Evolutionary conservation across 257 asterid species (phyloP), one percentile per base, ranked within the genome.

Genomic region (Catharanthus roseus): DNA sequence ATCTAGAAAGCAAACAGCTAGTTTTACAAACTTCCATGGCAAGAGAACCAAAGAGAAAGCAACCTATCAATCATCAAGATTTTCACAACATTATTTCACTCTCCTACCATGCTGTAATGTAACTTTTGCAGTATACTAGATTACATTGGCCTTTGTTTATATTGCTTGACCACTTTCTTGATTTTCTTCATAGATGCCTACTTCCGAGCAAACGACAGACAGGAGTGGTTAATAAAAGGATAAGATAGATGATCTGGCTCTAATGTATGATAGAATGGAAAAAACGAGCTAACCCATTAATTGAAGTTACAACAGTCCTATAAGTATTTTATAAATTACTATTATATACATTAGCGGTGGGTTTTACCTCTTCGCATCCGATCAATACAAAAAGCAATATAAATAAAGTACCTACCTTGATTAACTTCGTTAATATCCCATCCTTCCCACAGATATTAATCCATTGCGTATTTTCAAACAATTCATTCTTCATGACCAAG

Each of bases 381-480:
- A 56, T 56, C 19, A 26, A 56, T 0, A 10, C 15, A 56, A 56
- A 21, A 26, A 28, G 63, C 1, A 51, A 21, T n/a, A n/a, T 2
- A 51, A 51, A 15, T 26, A 23, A 72, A 68, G 70, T 75, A 79
- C 77, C 68, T 84, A 91, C 97, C 95, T 88, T 85, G 45, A 95
- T 82, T 18, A 81, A 72, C 77, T 86, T 86, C 71, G 89, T 75
- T 44, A 95, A 82, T 71, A 80, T 73, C 63, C 95, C 97, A 44
- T 80, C 79, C 75, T 82, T 82, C 45, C 85, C 84, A 41, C 78
- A 78, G 28, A 77, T 82, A 47, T 66, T 74, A 76, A 34, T 78
- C 96, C 93, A 88, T 34, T 69, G 72, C 36, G 67, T 70, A 79
- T 66, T 58, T 53, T 77, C 74, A 19, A 65, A 24, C 66, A 80